A percentile compares a stretch with the other conserved stretches of the same genome.
These are phyloP conservation scores for Pythium biforme DNA, from an alignment of 352 stramenopile species.

Conservation along the genomic window DNA sequence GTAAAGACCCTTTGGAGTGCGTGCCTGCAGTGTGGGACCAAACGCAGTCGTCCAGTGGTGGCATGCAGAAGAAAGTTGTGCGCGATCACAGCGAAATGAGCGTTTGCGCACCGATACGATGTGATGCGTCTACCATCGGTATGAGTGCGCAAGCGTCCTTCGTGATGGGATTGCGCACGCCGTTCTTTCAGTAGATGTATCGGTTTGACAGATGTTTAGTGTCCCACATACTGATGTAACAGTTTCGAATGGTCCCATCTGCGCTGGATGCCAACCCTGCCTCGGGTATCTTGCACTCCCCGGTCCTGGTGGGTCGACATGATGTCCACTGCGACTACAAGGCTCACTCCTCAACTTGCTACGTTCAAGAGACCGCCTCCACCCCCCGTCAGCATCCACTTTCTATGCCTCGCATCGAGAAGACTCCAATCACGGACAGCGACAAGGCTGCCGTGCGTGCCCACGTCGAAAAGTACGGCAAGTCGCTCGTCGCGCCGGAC, in stretches of 20 bases:
- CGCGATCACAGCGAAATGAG: background rate
- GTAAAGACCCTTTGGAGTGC: background rate
- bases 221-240: constrained; percentile 1
- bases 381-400: background rate
- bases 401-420: constrained; percentile 9
- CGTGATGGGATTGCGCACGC: background rate
- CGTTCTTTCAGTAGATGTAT: background rate
- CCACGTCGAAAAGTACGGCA: constrained; percentile 13
- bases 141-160: background rate
- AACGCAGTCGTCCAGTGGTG: too few species aligned
- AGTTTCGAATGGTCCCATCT: too few species aligned
- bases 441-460: background rate
- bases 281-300: too few species aligned
- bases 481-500: constrained; percentile 16
- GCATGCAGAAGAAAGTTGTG: background rate
- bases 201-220: too few species aligned
- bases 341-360: constrained; percentile 1
- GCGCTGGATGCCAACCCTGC: too few species aligned
- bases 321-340: too few species aligned
- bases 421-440: background rate
- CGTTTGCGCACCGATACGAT: constrained; percentile 2
- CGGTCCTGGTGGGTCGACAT: too few species aligned
- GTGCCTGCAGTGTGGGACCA: too few species aligned
- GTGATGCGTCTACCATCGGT: too few species aligned
- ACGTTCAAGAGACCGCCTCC: background rate